Conservation (phyloP, 2,329 filamentous ascomycete genomes). For the Cytospora piceae region DNA sequence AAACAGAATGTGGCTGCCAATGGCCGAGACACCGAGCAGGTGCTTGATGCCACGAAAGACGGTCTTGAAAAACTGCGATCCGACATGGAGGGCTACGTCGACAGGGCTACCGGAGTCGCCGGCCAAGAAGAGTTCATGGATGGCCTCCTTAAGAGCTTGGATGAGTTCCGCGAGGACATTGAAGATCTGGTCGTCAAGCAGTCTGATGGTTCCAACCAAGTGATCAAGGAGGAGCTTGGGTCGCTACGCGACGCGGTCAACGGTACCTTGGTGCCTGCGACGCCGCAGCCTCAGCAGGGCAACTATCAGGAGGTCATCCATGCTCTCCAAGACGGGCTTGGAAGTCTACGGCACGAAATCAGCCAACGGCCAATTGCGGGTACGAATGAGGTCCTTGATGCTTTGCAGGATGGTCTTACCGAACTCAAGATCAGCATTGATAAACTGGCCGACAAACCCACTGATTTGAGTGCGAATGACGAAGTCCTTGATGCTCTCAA, state of each 20-base stretch:
- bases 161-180: slow-evolving; percentile 70
- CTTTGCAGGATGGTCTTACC: slow-evolving; percentile 84
- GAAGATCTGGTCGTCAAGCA: slow-evolving; percentile 59
- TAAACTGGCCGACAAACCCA: slow-evolving; percentile 74
- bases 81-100: slow-evolving; percentile 82
- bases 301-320: slow-evolving; percentile 70
- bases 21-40: slow-evolving; percentile 83
- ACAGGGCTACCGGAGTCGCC: slow-evolving; percentile 68
- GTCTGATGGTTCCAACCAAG: slow-evolving; percentile 61
- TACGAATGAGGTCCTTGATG: slow-evolving; percentile 86
- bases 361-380: slow-evolving; percentile 66
- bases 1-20: slow-evolving; percentile 81
- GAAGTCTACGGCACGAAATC: slow-evolving; percentile 75
- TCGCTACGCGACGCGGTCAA: slow-evolving; percentile 79
- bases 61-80: slow-evolving; percentile 78
- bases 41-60: slow-evolving; percentile 85
- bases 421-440: slow-evolving; percentile 79
- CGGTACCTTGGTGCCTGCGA: slow-evolving; percentile 65
- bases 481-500: slow-evolving; percentile 89
- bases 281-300: slow-evolving; percentile 46
- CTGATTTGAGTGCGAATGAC: slow-evolving; percentile 81
- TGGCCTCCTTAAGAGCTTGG: slow-evolving; percentile 65
- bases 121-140: slow-evolving; percentile 81
- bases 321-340: slow-evolving; percentile 72
- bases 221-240: slow-evolving; percentile 81